Percentiles rank a stretch among this genome's conserved stretches.
Conservation (phyloP, 176 grass and related monocot genomes). For the Poa annua region DNA sequence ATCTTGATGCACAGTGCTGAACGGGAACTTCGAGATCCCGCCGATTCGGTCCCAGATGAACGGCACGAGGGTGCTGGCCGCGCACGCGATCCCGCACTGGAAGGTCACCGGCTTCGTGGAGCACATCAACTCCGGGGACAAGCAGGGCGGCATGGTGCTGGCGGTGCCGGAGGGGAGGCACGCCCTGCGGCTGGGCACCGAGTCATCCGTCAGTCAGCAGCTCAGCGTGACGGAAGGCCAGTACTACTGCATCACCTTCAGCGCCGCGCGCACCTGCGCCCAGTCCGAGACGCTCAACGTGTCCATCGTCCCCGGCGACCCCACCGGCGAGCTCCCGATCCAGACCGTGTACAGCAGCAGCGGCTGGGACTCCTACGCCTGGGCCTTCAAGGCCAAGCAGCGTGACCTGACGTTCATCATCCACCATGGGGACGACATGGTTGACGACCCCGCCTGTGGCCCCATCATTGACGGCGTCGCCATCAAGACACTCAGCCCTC, state of each 20-base stretch:
- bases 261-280: constrained; percentile 55
- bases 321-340: constrained; percentile 37
- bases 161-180: constrained; percentile 43
- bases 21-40: constrained; percentile 47
- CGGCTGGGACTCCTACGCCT: constrained; percentile 57
- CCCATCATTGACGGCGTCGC: constrained; percentile 47
- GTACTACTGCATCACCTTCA: constrained; percentile 55
- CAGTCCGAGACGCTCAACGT: constrained; percentile 47
- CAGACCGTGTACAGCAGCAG: constrained; percentile 50
- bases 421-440: constrained; percentile 37
- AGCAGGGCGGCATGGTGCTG: constrained; percentile 41
- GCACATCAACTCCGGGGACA: constrained; percentile 41
- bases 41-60: constrained; percentile 34
- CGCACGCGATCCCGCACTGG: constrained; percentile 41
- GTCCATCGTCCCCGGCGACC: constrained; percentile 36
- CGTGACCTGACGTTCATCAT: constrained; percentile 35
- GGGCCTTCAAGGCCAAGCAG: constrained; percentile 40
- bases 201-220: constrained; percentile 40
- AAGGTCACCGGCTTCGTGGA: constrained; percentile 48
- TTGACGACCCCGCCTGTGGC: constrained; percentile 49
- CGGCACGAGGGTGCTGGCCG: constrained; percentile 23
- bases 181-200: constrained; percentile 52
- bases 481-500: constrained; percentile 40
- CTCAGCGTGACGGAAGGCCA: constrained; percentile 26
- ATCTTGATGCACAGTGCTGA: constrained; percentile 38